Evolutionary conservation across 805 yeast species (phyloP).

Genomic region (Cyberlindnera americana): DNA sequence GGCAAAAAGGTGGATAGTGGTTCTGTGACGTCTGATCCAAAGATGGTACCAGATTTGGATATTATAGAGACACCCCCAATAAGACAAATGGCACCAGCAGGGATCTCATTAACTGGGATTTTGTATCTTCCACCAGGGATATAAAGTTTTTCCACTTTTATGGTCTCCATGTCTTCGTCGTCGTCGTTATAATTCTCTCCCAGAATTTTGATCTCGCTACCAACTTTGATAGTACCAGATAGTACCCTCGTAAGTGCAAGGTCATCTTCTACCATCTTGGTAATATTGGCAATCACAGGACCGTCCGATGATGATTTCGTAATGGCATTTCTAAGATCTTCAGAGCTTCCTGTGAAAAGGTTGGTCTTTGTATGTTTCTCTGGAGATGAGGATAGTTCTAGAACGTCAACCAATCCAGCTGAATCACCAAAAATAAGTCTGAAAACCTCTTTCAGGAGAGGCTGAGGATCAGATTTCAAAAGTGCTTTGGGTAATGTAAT

Average conservation of each 20-base stretch:
- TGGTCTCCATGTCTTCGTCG: conserved; percentile 46
- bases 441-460: conserved; percentile 54
- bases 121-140: conserved; percentile 72
- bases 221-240: conserved; percentile 53
- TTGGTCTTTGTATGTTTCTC: conserved; percentile 27
- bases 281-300: conserved; percentile 48
- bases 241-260: conserved; percentile 59
- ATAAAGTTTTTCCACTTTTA: conserved; percentile 31
- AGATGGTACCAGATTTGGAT: conserved; percentile 59
- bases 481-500: conserved; percentile 38
- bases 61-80: conserved; percentile 62
- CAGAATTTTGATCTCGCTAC: conserved; percentile 47
- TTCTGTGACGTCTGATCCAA: conserved; percentile 26
- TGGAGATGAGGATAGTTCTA: conserved; percentile 40
- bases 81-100: conserved; percentile 66
- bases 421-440: conserved; percentile 49
- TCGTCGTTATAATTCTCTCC: conserved; percentile 51
- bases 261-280: conserved; percentile 55
- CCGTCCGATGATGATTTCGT: conserved; percentile 35
- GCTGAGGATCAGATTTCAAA: conserved; percentile 52
- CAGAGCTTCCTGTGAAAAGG: conserved; percentile 31
- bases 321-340: conserved; percentile 20
- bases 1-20: conserved; percentile 34
- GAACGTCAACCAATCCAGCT: conserved; percentile 50
- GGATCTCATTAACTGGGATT: conserved; percentile 47